These are phyloP conservation scores for Verticillium tricorpus DNA, from an alignment of 2,329 filamentous ascomycete genomes.

Conservation along the genomic window DNA sequence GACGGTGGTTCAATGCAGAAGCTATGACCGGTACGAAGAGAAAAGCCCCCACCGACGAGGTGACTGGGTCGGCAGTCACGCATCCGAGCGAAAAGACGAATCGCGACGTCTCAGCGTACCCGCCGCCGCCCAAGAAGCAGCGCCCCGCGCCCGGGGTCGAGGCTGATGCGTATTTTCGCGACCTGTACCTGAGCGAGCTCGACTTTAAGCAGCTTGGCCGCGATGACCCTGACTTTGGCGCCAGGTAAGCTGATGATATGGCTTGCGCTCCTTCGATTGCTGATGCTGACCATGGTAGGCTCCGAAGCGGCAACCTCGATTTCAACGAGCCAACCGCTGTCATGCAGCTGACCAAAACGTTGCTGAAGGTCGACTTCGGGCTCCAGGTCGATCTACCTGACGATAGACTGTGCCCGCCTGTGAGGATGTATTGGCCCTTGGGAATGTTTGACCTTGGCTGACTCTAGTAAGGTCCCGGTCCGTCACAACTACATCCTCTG, in stretches of 20 bases:
- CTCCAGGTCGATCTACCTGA: constrained; percentile 66
- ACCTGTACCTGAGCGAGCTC: constrained; percentile 34
- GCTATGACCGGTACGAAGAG: not conserved
- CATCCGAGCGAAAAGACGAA: not conserved
- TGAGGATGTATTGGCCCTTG: constrained; percentile 30
- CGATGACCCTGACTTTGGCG: constrained; percentile 35
- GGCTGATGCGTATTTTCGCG: constrained; percentile 16
- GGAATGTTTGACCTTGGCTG: not conserved
- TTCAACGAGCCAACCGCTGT: constrained; percentile 76
- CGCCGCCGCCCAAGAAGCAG: not conserved
- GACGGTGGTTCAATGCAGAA: not conserved
- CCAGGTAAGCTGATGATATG: constrained; percentile 26
- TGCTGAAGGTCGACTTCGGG: constrained; percentile 72
- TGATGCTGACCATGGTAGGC: constrained; percentile 17
- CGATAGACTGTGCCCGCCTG: constrained; percentile 82
- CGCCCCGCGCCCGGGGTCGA: constrained; percentile 2
- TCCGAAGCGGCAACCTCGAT: constrained; percentile 56
- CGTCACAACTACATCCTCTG: constrained; percentile 88
- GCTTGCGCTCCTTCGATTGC: not conserved
- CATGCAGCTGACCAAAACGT: constrained; percentile 74
- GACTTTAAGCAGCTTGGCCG: constrained; percentile 39
- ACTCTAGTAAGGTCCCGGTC: constrained; percentile 44
- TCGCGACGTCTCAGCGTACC: not conserved
- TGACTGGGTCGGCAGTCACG: no score
- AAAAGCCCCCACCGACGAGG: not conserved